These are phyloP conservation scores for Triticum aestivum DNA, from an alignment of 176 grass and related monocot genomes.

Conservation along the genomic window DNA sequence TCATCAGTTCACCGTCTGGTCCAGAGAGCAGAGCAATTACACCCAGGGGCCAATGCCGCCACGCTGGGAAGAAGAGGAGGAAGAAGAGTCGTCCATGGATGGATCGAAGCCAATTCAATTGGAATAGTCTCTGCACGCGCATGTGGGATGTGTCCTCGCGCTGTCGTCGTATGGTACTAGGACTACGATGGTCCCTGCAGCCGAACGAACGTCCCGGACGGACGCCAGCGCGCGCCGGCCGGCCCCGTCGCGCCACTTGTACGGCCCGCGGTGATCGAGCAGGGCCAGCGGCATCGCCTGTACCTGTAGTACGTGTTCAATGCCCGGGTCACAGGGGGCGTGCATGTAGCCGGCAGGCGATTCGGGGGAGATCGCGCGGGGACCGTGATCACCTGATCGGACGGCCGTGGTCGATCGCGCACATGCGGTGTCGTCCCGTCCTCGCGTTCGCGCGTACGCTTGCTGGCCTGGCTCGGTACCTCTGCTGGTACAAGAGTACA, in stretches of 20 bases:
- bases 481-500: neutral
- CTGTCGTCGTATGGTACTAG: neutral
- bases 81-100: neutral
- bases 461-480: no score
- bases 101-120: neutral
- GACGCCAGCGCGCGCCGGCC: no score
- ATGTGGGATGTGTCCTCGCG: neutral
- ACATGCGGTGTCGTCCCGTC: no score
- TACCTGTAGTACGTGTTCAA: neutral
- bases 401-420: neutral
- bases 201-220: neutral
- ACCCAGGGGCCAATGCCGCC: neutral
- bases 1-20: neutral
- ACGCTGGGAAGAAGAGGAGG: neutral
- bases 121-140: neutral
- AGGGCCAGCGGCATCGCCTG: slow-evolving; percentile 15
- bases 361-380: neutral
- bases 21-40: neutral
- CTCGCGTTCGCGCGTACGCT: no score
- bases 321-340: slow-evolving; percentile 12
- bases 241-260: slow-evolving; percentile 2
- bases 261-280: neutral
- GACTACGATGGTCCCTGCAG: neutral
- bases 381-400: slow-evolving; percentile 33
- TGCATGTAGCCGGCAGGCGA: slow-evolving; percentile 14